Evolutionary conservation across 345 rosid genomes (phyloP).

Genomic region (Lepidium aucheri): DNA sequence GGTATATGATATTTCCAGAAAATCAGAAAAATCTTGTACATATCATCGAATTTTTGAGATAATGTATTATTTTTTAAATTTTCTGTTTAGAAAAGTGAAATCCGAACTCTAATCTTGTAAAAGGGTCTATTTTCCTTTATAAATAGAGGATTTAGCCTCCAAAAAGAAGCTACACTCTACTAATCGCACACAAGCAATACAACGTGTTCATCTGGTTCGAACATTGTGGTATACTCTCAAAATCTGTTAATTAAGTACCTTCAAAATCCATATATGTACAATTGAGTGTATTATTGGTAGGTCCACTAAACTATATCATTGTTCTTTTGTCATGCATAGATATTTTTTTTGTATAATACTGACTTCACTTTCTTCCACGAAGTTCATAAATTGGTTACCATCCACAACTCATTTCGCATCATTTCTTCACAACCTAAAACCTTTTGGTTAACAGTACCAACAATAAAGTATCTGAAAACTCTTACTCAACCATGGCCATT

Average conservation of each 20-base stretch:
- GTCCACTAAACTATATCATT: constrained; percentile 16
- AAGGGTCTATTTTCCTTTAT: too few species aligned
- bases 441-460: constrained; percentile 22
- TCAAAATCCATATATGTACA: neutral
- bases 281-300: constrained; percentile 9
- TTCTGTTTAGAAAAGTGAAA: too few species aligned
- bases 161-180: too few species aligned
- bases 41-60: too few species aligned
- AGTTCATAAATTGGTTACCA: constrained; percentile 2
- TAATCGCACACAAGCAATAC: too few species aligned
- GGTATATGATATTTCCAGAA: too few species aligned
- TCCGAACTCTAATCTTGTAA: too few species aligned
- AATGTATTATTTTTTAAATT: too few species aligned
- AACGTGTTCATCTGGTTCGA: too few species aligned
- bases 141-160: too few species aligned
- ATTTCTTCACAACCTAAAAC: constrained; percentile 1
- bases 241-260: neutral
- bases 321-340: neutral
- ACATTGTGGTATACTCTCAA: too few species aligned
- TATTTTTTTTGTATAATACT: neutral
- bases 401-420: constrained; percentile 17
- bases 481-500: neutral
- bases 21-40: too few species aligned
- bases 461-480: neutral
- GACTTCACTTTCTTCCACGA: neutral